Evolutionary conservation across 129 eudicot genomes (phyloP).

Genomic region (Gnaphalium uliginosum): DNA sequence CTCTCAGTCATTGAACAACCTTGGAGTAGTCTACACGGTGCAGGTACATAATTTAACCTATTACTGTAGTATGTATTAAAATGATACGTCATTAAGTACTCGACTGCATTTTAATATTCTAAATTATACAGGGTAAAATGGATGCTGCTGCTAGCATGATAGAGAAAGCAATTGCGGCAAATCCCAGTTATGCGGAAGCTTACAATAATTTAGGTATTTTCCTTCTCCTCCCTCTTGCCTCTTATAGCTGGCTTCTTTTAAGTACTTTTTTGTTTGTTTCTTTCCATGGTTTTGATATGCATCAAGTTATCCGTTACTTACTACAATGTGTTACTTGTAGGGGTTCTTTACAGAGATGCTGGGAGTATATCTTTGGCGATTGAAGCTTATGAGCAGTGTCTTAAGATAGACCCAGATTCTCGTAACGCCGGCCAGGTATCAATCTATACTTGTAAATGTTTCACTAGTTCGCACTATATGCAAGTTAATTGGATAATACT

Average conservation of each 20-base stretch:
- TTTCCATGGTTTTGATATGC: not conserved
- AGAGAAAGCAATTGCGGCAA: conserved; percentile 93
- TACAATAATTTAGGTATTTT: conserved; percentile 81
- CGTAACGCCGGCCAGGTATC: conserved; percentile 98
- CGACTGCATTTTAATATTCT: conserved; percentile 8
- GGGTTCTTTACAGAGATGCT: conserved; percentile 97
- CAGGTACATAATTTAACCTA: conserved; percentile 55
- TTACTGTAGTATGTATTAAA: not conserved
- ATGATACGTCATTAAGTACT: conserved; percentile 10
- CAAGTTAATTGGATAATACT: conserved; percentile 11
- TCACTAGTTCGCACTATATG: not conserved
- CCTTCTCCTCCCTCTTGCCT: conserved; percentile 15
- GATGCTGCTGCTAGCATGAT: conserved; percentile 99
- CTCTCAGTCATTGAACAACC: conserved; percentile 97
- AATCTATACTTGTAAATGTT: conserved; percentile 9
- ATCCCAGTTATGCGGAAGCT: conserved; percentile 98
- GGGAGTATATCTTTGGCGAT: conserved; percentile 89
- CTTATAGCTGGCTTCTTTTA: not conserved
- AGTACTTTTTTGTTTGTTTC: not conserved
- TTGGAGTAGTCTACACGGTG: conserved; percentile 97
- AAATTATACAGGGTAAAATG: conserved; percentile 79
- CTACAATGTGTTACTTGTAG: conserved; percentile 38
- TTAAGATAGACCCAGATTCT: conserved; percentile 94
- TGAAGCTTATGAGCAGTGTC: conserved; percentile 99
- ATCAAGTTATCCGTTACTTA: conserved; percentile 9